Base-by-base conservation (phyloP, 2,329 filamentous ascomycete species). In the Beauveria varroae region DNA sequence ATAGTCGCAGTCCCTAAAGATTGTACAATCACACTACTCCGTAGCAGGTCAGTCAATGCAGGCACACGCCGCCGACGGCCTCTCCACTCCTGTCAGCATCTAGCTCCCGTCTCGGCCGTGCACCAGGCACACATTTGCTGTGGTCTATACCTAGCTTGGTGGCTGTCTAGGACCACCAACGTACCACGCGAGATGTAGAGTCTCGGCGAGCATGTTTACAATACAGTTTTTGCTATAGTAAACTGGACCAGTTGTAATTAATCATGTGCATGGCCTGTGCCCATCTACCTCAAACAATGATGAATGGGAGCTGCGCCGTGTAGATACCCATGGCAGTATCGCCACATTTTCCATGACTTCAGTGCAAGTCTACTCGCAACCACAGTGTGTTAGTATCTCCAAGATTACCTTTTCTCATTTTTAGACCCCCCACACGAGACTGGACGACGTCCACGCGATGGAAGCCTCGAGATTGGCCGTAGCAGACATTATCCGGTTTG, bases 61-160 rank as follows among this genome's bases (percentile, higher is more conserved):
- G 57, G 47, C 57, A 59, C 40, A 49, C 37, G 47, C 30, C 47
- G 28, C 26, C 34, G 34, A 50, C 34, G 44, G 22, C 46, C 8
- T 3, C 40, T 59, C 57, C 57, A 59, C 56, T 46, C 28, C 28
- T 30, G 57, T 52, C 57, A 59, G 47, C 56, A 26, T 44, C 47
- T 52, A 52, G 47, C 34, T 59, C 57, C 47, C 47, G 47, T 52
- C 57, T 37, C 18, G 49, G 22, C 41, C 20, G n/a, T 6, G 46
- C 56, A 46, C 46, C 8, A 26, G 46, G 46, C 37, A 43, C 55
- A 40, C 20, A 20, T 28, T 26, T 9, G 30, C 30, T 30, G 30
- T 30, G 10, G 28, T n/a, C 14, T 18, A 26, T 49, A 8, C 22
- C 28, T 9, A 47, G 16, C n/a, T 26, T 20, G n/a, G 26, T 22